Evolutionary conservation across 2,329 filamentous ascomycete species (phyloP), one percentile per base, ranked within the genome.

Genomic region (Alternaria novae-zelandiae): DNA sequence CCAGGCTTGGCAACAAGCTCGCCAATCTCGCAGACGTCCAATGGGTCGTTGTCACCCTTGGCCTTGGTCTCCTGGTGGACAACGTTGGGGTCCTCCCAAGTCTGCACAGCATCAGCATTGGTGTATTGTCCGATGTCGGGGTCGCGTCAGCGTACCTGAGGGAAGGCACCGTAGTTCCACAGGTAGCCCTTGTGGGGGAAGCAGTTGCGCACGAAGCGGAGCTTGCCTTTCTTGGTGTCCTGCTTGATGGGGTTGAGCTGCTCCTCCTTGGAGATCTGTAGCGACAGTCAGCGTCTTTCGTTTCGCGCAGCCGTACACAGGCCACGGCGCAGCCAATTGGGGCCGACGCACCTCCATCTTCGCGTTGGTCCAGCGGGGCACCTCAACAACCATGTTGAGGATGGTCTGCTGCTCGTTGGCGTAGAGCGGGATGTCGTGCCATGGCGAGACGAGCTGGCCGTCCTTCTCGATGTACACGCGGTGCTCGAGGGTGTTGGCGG

Each of bases 161-260:
- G 96, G 90, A 99, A 98, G 83, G 94, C 94, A 86, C 96, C 96
- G 86, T 99, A 99, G 90, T 99, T 99, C 96, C 96, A 99, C 77
- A 99, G 93, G 85, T 99, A 99, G 74, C 96, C 96, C 90, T 99
- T 98, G 91, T 99, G 96, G 77, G 96, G 96, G 89, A 99, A 99
- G 91, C 96, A 99, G 91, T 99, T 99, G 86, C 96, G 94, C 82
- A 99, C 96, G 82, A 91, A 99, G 80, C 96, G 93, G 78, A 98
- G 94, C 89, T 97, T 98, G 89, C 95, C 96, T 89, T 99, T 98
- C 92, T 99, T 98, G 83, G 90, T 89, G 83, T 99, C 96, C 87
- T 99, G 96, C 91, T 97, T 97, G 87, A 97, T 97, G 81, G 95
- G 95, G 88, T 97, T 98, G 82, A 98, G 91, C 79, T 92, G 88